Evolutionary conservation across 441 rosid species (phyloP), one percentile per base, ranked within the genome.

Genomic region (Populus trichocarpa): DNA sequence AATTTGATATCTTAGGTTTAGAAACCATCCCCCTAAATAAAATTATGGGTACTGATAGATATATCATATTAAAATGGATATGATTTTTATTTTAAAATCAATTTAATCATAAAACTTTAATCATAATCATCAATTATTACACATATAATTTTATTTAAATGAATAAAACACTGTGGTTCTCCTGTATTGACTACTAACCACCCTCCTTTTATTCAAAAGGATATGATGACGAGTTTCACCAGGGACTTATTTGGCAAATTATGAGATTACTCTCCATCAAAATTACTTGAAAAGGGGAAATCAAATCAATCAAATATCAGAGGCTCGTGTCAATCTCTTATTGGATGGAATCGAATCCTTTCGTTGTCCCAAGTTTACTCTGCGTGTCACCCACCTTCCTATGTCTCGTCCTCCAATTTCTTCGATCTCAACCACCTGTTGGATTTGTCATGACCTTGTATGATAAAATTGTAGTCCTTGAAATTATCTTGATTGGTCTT

Each of bases 321-420:
- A 25, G 38, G 72, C 76, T 71, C 80, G 78, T 75, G 83, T 83
- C 80, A 13, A 22, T 0, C 57, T 18, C 50, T 42, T 35, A 3
- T 64, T 16, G 68, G 79, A 3, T 8, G 13, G 9, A 22, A 20
- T 3, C 13, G 35, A 71, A 71, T 76, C 67, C 8, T n/a, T 6
- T 28, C 11, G 16, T 33, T 10, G 7, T 0, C 38, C 38, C 16
- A 18, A 2, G 42, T 9, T 38, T 8, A 11, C 26, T 38, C 23
- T 12, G 42, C 84, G 84, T 85, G 84, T 81, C 83, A 30, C 28
- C 18, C 36, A 2, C 46, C 38, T 33, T 33, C 36, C 36, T 0
- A 33, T 33, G 36, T 42, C 3, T 4, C 10, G 32, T 38, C 59
- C 23, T 70, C 18, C 7, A 3, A 8, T 22, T 25, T 38, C 42